A percentile compares a stretch with the other conserved stretches of the same genome.
Conservation (phyloP, 441 rosid genomes). For the Omphalea diandra region DNA sequence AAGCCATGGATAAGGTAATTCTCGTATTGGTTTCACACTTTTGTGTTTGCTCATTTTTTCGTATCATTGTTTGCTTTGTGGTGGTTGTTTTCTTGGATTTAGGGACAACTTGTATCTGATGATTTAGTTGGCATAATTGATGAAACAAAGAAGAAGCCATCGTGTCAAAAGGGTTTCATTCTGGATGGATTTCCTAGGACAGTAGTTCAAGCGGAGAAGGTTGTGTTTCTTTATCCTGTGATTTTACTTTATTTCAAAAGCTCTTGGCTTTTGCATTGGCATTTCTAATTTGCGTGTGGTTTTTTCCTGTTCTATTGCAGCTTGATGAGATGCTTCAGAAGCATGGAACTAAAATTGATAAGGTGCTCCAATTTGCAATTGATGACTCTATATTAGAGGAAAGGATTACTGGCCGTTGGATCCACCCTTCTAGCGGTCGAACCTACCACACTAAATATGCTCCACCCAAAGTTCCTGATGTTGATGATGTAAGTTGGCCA, state of each 20-base stretch:
- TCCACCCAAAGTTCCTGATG: neutral
- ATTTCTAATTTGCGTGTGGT: neutral
- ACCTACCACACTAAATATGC: constrained; percentile 3
- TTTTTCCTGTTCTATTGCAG: constrained; percentile 31
- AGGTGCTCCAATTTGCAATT: constrained; percentile 48
- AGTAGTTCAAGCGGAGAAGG: constrained; percentile 71
- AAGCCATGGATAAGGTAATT: constrained; percentile 73
- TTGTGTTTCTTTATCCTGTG: constrained; percentile 14
- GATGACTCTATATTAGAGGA: neutral
- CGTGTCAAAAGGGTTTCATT: constrained; percentile 78
- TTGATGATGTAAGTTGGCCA: neutral
- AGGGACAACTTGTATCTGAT: constrained; percentile 87
- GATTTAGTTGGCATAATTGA: constrained; percentile 81
- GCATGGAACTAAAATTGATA: constrained; percentile 59
- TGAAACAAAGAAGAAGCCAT: constrained; percentile 73
- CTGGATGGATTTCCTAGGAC: constrained; percentile 86
- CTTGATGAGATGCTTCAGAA: constrained; percentile 78
- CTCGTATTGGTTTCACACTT: neutral
- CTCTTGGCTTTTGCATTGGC: neutral
- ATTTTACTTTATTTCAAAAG: neutral
- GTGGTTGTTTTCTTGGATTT: constrained; percentile 6
- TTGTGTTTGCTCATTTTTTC: too few relatives aligned
- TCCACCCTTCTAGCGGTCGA: constrained; percentile 6
- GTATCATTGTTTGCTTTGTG: neutral
- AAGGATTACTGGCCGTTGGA: constrained; percentile 8